Base-by-base conservation (phyloP, 306 rosid genomes). In the Inga oerstediana region DNA sequence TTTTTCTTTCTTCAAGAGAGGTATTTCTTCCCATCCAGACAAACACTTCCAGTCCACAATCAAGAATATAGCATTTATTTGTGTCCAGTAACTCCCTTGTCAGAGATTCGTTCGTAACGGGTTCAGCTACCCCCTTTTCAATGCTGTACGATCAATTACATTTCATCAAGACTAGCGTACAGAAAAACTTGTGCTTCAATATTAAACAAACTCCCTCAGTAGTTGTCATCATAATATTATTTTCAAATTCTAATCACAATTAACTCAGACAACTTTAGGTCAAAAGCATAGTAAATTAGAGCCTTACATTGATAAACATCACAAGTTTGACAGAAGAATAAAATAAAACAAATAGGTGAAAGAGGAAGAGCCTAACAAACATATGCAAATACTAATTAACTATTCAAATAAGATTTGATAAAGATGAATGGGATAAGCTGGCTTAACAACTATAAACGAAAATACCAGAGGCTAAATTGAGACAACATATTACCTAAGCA, bases 1-100 rank as follows among this genome's bases (percentile, higher is more conserved):
- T 89, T 89, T 92, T 92, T 78, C 98, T 90, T 82, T 92, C 92
- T 73, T 94, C 98, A 75, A 94, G 94, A 51, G 95, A 86, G 74
- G 97, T 94, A 77, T 81, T 90, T 89, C 98, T 92, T 80, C 98
- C 98, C 95, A 94, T 91, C 98, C 98, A 94, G 66, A 90, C 94
- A 84, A 91, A 94, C 76, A 94, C 86, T 87, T 94, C 98, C 77
- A 85, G 49, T 54, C 94, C 95, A 89, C 92, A 91, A 84, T 94
- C 97, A 78, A 94, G 90, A 48, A 94, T 79, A 84, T 92, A 92
- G 90, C 98, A 91, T 64, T 87, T 94, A 74, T 88, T 83, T 16
- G 98, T 92, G 85, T 91, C 91, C 14, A 94, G 89, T 83, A 92
- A 85, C 54, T 91, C 97, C 85, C 94, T 88, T 70, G 81, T 88